Evolutionary conservation across 768 basidiomycete species (phyloP), one percentile per base, ranked within the genome.

Genomic region (Candolleomyces efflorescens): DNA sequence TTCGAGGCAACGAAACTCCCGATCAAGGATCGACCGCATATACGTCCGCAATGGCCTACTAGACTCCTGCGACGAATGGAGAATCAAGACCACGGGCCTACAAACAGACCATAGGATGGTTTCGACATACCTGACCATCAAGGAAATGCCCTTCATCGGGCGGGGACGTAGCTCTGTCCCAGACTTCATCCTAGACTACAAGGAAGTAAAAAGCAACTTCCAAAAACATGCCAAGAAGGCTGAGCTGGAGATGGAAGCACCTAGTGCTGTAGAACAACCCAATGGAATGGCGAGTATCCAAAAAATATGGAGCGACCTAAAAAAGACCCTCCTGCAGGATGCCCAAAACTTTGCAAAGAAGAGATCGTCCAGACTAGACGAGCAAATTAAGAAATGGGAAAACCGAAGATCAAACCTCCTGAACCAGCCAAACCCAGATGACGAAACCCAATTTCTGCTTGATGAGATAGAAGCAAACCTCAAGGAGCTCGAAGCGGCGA

Each of bases 11-110:
- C 3, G 3, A 5, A 38, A 38, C n/a, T 44, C 53, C 3, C 15
- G 64, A 38, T 72, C 71, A 1, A 54, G 71, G 17, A 59, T 76
- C 0, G 68, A 75, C 61, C 45, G 73, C n/a, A 71, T 74, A 36
- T 73, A 73, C 54, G 51, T 64, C 0, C 65, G 54, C 17, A 22
- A 61, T 0, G 43, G 54, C 2, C 13, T 65, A 5, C 37, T 64
- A 15, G 23, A 61, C 4, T 37, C 22, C 6, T 39, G 62, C 17
- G 37, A 37, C 24, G 61, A 71, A 18, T 71, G 71, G 70, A 12
- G 59, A 7, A 71, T 65, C 2, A 56, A 47, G 15, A 18, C 36
- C 0, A 23, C 65, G 0, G 64, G 63, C 0, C 59, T 70, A 5
- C 44, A 59, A 13, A 63, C 63, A 1, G 71, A 75, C 65, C 72